phyloP scores from a whole-genome alignment of 1,284 basidiomycete genomes.

The Caloboletus firmus region DNA sequence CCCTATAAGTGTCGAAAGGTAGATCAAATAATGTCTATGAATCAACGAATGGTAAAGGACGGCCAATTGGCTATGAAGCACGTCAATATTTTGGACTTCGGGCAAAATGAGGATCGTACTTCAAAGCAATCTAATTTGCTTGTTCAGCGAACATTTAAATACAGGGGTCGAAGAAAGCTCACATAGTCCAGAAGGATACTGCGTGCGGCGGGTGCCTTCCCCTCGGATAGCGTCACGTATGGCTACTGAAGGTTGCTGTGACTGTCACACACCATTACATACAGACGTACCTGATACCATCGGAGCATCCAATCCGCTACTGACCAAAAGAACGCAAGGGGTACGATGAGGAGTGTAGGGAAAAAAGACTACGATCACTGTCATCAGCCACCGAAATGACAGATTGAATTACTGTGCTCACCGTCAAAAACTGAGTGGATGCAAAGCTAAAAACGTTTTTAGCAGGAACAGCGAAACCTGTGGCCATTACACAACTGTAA shows the following conservation, averaged over 20 bases:
- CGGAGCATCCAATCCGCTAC: constrained; percentile 50
- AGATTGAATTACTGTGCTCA: constrained; percentile 32
- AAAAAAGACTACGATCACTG: constrained; percentile 49
- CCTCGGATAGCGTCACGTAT: constrained; percentile 53
- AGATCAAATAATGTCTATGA: constrained; percentile 52
- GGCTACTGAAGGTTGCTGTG: constrained; percentile 38
- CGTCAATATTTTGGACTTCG: constrained; percentile 8
- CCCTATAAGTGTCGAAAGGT: constrained; percentile 48
- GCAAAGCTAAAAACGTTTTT: constrained; percentile 50
- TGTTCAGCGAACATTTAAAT: neutral
- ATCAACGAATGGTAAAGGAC: constrained; percentile 42
- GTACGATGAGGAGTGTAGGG: constrained; percentile 47
- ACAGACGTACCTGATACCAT: constrained; percentile 47
- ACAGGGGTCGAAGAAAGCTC: constrained; percentile 20
- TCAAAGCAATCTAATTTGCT: constrained; percentile 41
- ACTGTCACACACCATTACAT: constrained; percentile 21
- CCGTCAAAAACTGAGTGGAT: constrained; percentile 56
- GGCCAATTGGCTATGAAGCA: constrained; percentile 34
- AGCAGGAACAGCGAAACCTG: constrained; percentile 54
- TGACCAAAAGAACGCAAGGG: constrained; percentile 42
- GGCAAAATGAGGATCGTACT: constrained; percentile 34
- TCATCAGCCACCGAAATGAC: neutral
- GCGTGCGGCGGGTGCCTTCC: constrained; percentile 51
- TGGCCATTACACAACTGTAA: neutral
- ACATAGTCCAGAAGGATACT: constrained; percentile 65